phyloP scores from a whole-genome alignment of 805 yeast species.

The Candida ponderosae region DNA sequence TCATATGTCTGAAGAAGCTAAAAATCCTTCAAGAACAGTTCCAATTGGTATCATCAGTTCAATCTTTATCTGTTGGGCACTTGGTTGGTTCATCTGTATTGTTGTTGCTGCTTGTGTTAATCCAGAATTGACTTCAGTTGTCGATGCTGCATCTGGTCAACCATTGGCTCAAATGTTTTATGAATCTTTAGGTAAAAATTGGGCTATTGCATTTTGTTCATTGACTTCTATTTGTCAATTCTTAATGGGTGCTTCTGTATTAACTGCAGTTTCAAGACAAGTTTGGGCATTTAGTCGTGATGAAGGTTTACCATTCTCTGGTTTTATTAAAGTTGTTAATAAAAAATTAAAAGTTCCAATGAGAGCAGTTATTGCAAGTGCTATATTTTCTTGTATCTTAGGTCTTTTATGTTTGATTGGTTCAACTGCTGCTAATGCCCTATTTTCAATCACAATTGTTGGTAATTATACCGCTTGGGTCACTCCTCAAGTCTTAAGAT shows the following conservation, averaged over 20 bases:
- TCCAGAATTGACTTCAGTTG: slow-evolving; percentile 32
- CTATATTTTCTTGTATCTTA: slow-evolving; percentile 34
- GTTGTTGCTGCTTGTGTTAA: slow-evolving; percentile 47
- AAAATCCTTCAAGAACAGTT: slow-evolving; percentile 51
- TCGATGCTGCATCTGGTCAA: slow-evolving; percentile 40
- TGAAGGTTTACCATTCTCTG: slow-evolving; percentile 53
- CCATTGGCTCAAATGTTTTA: slow-evolving; percentile 60
- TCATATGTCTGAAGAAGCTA: slow-evolving; percentile 68
- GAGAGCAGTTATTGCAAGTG: slow-evolving; percentile 48
- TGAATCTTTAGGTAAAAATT: slow-evolving; percentile 52
- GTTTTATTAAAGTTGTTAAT: slow-evolving; percentile 42
- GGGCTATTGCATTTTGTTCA: slow-evolving; percentile 62
- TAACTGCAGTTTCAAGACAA: slow-evolving; percentile 58
- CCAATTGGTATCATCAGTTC: slow-evolving; percentile 61
- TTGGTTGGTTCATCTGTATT: slow-evolving; percentile 52
- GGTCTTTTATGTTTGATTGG: slow-evolving; percentile 53
- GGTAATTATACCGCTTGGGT: slow-evolving; percentile 57
- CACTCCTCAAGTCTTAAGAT: slow-evolving; percentile 43
- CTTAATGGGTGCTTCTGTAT: slow-evolving; percentile 56
- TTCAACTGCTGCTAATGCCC: slow-evolving; percentile 49
- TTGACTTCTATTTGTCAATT: slow-evolving; percentile 53
- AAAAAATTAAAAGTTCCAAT: slow-evolving; percentile 47
- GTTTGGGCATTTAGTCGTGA: slow-evolving; percentile 69
- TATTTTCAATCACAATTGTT: slow-evolving; percentile 52
- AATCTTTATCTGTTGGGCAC: slow-evolving; percentile 44